Conservation (phyloP, 257 asterid species). For the Avicennia marina region DNA sequence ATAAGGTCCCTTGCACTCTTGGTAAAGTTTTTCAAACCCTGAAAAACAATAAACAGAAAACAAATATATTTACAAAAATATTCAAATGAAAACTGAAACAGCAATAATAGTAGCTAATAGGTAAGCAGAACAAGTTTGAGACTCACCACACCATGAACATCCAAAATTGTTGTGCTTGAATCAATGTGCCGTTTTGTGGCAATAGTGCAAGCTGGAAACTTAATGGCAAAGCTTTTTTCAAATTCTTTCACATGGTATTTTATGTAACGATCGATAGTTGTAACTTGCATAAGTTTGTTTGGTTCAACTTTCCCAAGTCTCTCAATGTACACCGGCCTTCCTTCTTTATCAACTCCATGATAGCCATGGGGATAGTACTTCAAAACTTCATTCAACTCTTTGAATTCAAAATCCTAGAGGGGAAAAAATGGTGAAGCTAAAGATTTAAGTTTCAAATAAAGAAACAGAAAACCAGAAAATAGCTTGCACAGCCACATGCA, state of each 20-base stretch:
- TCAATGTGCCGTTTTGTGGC: constrained; percentile 95
- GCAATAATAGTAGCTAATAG: constrained; percentile 8
- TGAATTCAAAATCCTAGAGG: constrained; percentile 73
- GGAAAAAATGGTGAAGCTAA: constrained; percentile 12
- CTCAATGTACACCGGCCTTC: constrained; percentile 91
- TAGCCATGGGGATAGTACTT: constrained; percentile 92
- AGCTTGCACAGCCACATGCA: neutral
- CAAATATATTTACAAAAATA: constrained; percentile 1
- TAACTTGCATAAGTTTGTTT: constrained; percentile 88
- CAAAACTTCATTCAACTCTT: constrained; percentile 74
- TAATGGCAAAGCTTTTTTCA: constrained; percentile 66
- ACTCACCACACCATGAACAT: constrained; percentile 99
- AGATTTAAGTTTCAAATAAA: neutral
- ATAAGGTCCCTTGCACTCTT: constrained; percentile 89
- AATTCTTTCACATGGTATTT: constrained; percentile 87
- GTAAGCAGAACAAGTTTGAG: neutral
- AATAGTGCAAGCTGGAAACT: constrained; percentile 94
- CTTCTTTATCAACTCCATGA: constrained; percentile 96
- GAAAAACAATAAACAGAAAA: constrained; percentile 12
- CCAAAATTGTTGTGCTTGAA: constrained; percentile 92
- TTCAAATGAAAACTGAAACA: constrained; percentile 4
- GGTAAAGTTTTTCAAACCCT: constrained; percentile 90
- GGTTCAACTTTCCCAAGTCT: constrained; percentile 84
- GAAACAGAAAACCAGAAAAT: neutral
- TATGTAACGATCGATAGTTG: constrained; percentile 81